A percentile compares a stretch with the other conserved stretches of the same genome.
phyloP scores from a whole-genome alignment of 148 eudicot genomes.

The Simmondsia chinensis region DNA sequence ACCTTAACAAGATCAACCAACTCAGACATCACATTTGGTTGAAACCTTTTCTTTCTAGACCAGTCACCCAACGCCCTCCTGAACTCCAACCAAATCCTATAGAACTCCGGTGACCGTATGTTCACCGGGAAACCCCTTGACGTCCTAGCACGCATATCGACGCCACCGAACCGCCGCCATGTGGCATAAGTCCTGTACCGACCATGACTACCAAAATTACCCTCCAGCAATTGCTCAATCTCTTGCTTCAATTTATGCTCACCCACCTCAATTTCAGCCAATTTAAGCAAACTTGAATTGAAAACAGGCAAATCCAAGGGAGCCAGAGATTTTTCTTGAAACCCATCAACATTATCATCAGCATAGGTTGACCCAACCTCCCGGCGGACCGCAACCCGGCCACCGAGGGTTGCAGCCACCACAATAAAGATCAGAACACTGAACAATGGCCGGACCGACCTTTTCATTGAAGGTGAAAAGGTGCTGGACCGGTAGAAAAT shows the following conservation, averaged over 20 bases:
- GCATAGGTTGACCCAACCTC: slow-evolving; percentile 23
- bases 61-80: slow-evolving; percentile 41
- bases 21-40: slow-evolving; percentile 36
- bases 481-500: slow-evolving; percentile 9
- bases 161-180: slow-evolving; percentile 22
- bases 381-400: slow-evolving; percentile 24
- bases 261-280: slow-evolving; percentile 44
- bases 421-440: slow-evolving; percentile 34
- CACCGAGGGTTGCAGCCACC: slow-evolving; percentile 40
- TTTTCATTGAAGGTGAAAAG: slow-evolving; percentile 36
- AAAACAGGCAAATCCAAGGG: slow-evolving; percentile 24
- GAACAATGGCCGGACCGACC: slow-evolving; percentile 38
- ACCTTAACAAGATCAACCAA: slow-evolving; percentile 26
- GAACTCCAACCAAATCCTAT: slow-evolving; percentile 25
- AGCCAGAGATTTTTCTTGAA: neutral
- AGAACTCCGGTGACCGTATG: slow-evolving; percentile 35
- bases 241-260: slow-evolving; percentile 35
- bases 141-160: slow-evolving; percentile 22
- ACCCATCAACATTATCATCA: slow-evolving; percentile 4
- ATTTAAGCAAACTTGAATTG: slow-evolving; percentile 48
- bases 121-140: slow-evolving; percentile 26
- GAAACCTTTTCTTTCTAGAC: slow-evolving; percentile 38
- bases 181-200: slow-evolving; percentile 35
- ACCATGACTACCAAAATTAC: slow-evolving; percentile 20
- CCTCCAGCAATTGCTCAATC: slow-evolving; percentile 42